A percentile compares a stretch with the other conserved stretches of the same genome.
phyloP scores from a whole-genome alignment of 371 early-diverging fungal species.

The Dichotomocladium elegans region DNA sequence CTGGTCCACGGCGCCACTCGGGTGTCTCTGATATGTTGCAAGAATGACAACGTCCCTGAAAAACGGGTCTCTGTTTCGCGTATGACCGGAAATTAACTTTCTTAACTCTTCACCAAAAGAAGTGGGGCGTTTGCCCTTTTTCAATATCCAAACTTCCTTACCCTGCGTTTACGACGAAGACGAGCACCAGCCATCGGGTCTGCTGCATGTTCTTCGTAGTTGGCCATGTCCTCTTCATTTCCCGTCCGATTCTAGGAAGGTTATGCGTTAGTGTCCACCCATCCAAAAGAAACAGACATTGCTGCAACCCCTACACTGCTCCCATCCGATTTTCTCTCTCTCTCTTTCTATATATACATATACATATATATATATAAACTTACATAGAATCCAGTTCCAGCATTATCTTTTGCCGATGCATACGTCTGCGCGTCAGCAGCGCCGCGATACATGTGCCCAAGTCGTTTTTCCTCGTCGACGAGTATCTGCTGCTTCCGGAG shows the following conservation, averaged over 20 bases:
- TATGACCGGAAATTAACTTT: background rate
- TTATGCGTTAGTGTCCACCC: background rate
- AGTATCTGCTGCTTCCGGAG: slow-evolving; percentile 16
- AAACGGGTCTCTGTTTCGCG: slow-evolving; percentile 34
- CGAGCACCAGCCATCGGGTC: background rate
- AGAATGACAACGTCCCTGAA: slow-evolving; percentile 52
- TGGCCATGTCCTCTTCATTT: background rate
- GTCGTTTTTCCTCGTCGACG: slow-evolving; percentile 8
- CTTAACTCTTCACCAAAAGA: background rate
- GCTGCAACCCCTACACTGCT: too few species aligned
- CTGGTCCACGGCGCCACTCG: slow-evolving; percentile 70
- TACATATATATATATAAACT: background rate
- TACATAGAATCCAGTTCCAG: slow-evolving; percentile 7
- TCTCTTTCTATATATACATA: background rate
- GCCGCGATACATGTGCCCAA: background rate
- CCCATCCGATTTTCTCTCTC: background rate
- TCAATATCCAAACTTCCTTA: background rate
- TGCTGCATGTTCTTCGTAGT: background rate
- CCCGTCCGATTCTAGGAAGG: background rate
- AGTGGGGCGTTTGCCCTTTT: background rate
- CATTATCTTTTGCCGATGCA: too few species aligned
- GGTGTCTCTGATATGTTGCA: slow-evolving; percentile 66
- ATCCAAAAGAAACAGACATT: too few species aligned
- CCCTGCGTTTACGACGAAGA: slow-evolving; percentile 6
- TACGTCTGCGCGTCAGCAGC: background rate